Conservation (phyloP, 805 yeast genomes). For the Schwanniomyces pseudopolymorphus region DNA sequence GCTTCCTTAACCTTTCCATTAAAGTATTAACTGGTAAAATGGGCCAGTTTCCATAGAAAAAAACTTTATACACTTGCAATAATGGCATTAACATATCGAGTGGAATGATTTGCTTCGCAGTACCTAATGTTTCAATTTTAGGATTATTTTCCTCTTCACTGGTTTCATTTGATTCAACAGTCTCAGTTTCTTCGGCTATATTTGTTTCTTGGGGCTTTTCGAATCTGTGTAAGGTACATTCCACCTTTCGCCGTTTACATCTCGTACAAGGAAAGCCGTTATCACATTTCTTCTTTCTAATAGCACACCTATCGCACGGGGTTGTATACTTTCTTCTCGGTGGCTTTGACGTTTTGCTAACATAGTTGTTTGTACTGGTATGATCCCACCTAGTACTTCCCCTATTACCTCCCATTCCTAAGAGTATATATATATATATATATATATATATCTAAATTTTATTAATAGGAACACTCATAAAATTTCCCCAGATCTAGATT, state of each 20-base stretch:
- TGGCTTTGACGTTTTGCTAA: not conserved
- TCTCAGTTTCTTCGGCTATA: slow-evolving; percentile 16
- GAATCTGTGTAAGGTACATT: slow-evolving; percentile 32
- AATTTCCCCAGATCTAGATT: not conserved
- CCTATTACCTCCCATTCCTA: not conserved
- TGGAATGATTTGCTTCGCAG: slow-evolving; percentile 1
- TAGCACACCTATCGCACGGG: slow-evolving; percentile 42
- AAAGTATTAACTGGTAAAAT: slow-evolving; percentile 15
- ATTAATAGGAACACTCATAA: too few relatives aligned
- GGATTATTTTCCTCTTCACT: too few relatives aligned
- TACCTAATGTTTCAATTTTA: not conserved
- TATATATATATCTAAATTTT: too few relatives aligned
- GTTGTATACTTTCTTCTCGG: not conserved
- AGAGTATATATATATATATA: too few relatives aligned
- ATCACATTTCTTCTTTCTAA: slow-evolving; percentile 35
- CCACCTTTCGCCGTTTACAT: slow-evolving; percentile 26
- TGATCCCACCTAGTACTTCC: too few relatives aligned
- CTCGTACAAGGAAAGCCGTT: slow-evolving; percentile 29
- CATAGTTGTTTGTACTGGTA: not conserved
- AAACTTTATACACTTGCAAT: slow-evolving; percentile 37
- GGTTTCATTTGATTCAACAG: too few relatives aligned
- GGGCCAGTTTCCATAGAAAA: slow-evolving; percentile 44
- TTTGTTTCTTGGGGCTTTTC: slow-evolving; percentile 31
- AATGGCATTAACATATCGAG: slow-evolving; percentile 29
- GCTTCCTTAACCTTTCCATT: slow-evolving; percentile 12